These are phyloP conservation scores for Fusarium sp. DNA, from an alignment of 2,329 filamentous ascomycete species.

Conservation along the genomic window DNA sequence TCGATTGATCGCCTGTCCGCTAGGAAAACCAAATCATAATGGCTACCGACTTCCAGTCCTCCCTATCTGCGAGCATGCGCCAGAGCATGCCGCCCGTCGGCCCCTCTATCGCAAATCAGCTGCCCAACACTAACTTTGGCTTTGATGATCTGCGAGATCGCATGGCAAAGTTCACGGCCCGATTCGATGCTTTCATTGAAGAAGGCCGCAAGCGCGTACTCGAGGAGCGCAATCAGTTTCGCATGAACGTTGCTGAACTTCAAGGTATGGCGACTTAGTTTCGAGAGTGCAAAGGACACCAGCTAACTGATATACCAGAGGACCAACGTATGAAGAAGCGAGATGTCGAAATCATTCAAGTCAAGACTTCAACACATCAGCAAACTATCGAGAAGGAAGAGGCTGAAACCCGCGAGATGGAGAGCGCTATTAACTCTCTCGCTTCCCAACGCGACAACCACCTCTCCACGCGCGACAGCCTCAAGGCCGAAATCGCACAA, in stretches of 20 bases:
- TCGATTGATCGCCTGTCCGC: too few relatives aligned
- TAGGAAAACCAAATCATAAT: slow-evolving; percentile 53
- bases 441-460: slow-evolving; percentile 72
- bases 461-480: slow-evolving; percentile 66
- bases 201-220: slow-evolving; percentile 88
- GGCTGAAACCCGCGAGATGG: slow-evolving; percentile 82
- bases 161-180: slow-evolving; percentile 91
- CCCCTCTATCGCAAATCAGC: slow-evolving; percentile 78
- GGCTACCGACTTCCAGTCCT: slow-evolving; percentile 75
- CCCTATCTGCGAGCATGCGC: slow-evolving; percentile 73
- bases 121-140: slow-evolving; percentile 93
- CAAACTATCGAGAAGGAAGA: slow-evolving; percentile 82
- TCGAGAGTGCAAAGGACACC: background rate
- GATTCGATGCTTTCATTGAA: slow-evolving; percentile 95
- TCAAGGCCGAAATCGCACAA: slow-evolving; percentile 72
- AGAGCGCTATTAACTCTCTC: slow-evolving; percentile 70
- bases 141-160: slow-evolving; percentile 95
- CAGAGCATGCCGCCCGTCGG: slow-evolving; percentile 69
- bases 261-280: slow-evolving; percentile 72
- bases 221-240: slow-evolving; percentile 94
- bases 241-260: slow-evolving; percentile 88
- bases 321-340: slow-evolving; percentile 90
- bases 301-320: slow-evolving; percentile 66
- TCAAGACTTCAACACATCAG: slow-evolving; percentile 77
- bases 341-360: slow-evolving; percentile 84